These are phyloP conservation scores for Colletotrichum sp. DNA, from an alignment of 2,329 filamentous ascomycete genomes.

Conservation along the genomic window DNA sequence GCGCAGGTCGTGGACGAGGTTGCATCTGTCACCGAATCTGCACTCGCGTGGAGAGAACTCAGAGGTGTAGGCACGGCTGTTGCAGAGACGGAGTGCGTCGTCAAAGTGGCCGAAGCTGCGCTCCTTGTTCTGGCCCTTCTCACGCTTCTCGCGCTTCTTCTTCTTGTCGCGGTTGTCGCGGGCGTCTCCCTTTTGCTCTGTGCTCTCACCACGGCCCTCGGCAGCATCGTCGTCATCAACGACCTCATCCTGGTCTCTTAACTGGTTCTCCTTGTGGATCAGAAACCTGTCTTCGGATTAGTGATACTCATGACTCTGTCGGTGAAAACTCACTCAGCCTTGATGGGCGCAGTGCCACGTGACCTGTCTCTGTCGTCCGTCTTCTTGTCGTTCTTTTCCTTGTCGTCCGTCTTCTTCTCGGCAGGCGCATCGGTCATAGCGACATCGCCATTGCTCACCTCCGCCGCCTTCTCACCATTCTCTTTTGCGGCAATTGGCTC, in stretches of 20 bases:
- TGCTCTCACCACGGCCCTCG: constrained; percentile 43
- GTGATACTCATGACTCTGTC: background rate
- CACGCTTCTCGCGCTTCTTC: constrained; percentile 56
- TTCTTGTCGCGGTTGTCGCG: constrained; percentile 50
- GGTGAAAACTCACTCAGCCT: constrained; percentile 37
- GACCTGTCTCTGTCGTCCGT: constrained; percentile 23
- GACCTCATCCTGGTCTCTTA: constrained; percentile 60
- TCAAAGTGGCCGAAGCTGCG: constrained; percentile 81
- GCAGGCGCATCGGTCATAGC: constrained; percentile 8
- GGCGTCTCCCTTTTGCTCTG: constrained; percentile 51
- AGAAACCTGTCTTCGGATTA: constrained; percentile 33
- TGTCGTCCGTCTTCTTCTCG: background rate
- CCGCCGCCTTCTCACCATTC: background rate
- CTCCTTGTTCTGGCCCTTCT: constrained; percentile 75
- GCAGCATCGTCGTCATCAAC: constrained; percentile 56
- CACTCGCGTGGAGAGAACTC: constrained; percentile 86
- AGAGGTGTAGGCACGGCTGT: constrained; percentile 70
- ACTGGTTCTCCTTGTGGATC: constrained; percentile 37
- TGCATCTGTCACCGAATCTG: constrained; percentile 80
- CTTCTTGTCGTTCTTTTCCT: constrained; percentile 3
- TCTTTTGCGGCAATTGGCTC: constrained; percentile 13
- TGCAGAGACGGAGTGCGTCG: constrained; percentile 80
- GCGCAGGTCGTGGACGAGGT: constrained; percentile 81
- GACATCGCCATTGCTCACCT: background rate
- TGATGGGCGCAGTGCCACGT: constrained; percentile 37